phyloP scores from a whole-genome alignment of 768 basidiomycete genomes.

The Rhizopogon roseolus region DNA sequence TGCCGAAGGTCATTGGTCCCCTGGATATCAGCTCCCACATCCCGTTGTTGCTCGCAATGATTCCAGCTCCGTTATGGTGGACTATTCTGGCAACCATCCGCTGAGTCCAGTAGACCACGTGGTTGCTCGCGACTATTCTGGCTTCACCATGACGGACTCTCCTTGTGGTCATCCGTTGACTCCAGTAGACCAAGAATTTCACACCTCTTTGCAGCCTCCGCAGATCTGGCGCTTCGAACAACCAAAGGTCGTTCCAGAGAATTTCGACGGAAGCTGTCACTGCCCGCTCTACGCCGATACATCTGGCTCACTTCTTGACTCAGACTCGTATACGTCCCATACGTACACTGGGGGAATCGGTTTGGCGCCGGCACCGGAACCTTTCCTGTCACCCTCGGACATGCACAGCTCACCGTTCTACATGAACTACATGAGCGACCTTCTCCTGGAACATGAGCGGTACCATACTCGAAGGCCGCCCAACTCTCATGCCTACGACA shows the following conservation, averaged over 20 bases:
- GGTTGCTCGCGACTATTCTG: conserved; percentile 7
- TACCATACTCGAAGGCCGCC: conserved; percentile 7
- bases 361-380: too few relatives aligned
- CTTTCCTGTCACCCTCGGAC: not conserved
- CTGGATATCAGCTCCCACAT: conserved; percentile 12
- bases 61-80: too few relatives aligned
- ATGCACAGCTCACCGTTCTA: not conserved
- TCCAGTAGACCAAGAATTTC: conserved; percentile 25
- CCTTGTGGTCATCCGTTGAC: conserved; percentile 11
- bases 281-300: conserved; percentile 15
- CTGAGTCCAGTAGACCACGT: not conserved
- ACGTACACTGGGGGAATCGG: not conserved
- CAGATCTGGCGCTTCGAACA: conserved; percentile 15
- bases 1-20: conserved; percentile 8
- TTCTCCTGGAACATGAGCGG: conserved; percentile 7
- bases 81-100: too few relatives aligned
- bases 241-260: not conserved
- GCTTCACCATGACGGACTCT: not conserved
- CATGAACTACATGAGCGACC: not conserved
- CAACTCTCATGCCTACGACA: not conserved
- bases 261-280: conserved; percentile 7
- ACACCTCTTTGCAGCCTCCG: conserved; percentile 21
- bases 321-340: not conserved
- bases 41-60: too few relatives aligned
- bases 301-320: conserved; percentile 1